These are phyloP conservation scores for Peronospora farinosa DNA, from an alignment of 352 stramenopile genomes.

Conservation along the genomic window DNA sequence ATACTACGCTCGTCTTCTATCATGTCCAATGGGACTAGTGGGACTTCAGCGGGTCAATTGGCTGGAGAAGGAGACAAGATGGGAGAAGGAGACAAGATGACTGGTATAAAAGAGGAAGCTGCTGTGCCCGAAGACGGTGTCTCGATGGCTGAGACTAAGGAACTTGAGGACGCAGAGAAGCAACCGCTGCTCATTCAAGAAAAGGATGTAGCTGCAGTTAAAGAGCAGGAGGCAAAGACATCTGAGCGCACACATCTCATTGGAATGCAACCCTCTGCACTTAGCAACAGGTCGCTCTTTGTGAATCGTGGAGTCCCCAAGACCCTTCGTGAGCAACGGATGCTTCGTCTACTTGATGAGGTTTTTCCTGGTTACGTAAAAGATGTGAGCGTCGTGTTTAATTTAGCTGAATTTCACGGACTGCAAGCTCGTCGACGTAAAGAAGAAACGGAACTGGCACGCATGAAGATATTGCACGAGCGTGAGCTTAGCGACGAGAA, in stretches of 20 bases:
- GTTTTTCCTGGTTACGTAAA: conserved; percentile 79
- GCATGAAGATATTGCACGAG: conserved; percentile 53
- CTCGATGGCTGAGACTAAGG: conserved; percentile 7
- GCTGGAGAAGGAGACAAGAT: conserved; percentile 8
- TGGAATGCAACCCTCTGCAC: conserved; percentile 71
- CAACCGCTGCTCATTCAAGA: conserved; percentile 20
- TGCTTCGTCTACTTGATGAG: conserved; percentile 71
- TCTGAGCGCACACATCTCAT: conserved; percentile 49
- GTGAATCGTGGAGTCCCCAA: conserved; percentile 73
- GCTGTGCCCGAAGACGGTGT: conserved; percentile 8
- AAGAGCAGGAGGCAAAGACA: conserved; percentile 13
- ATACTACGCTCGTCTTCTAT: conserved; percentile 22
- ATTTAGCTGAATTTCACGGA: conserved; percentile 67
- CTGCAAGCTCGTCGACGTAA: conserved; percentile 43
- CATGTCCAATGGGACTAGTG: conserved; percentile 25
- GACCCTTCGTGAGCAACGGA: conserved; percentile 63
- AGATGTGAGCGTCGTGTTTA: conserved; percentile 76
- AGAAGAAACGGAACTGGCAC: conserved; percentile 51
- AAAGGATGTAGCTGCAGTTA: conserved; percentile 3
- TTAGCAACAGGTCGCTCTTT: conserved; percentile 73
- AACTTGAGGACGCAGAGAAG: conserved; percentile 17
- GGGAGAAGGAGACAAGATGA: conserved; percentile 6
- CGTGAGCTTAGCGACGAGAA: conserved; percentile 31
- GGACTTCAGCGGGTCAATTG: conserved; percentile 10
- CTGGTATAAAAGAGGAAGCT: conserved; percentile 5